A percentile compares a stretch with the other conserved stretches of the same genome.
These are phyloP conservation scores for Blastobotrys mokoenaii DNA, from an alignment of 805 yeast species.

Conservation along the genomic window DNA sequence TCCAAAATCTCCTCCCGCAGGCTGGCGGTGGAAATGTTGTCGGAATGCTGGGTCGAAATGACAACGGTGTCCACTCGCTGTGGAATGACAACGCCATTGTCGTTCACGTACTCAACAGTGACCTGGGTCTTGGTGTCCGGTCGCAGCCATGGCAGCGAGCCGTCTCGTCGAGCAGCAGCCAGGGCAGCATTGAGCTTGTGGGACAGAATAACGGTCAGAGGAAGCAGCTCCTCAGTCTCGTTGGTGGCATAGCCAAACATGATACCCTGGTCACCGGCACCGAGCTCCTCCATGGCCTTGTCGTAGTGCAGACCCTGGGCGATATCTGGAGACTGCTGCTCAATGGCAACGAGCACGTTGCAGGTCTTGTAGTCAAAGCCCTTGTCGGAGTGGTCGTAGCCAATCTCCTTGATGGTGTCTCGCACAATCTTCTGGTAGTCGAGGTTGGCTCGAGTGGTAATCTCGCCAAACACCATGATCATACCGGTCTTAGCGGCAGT, in stretches of 20 bases:
- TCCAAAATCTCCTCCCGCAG: constrained; percentile 69
- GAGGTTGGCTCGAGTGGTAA: constrained; percentile 90
- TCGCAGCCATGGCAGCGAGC: constrained; percentile 92
- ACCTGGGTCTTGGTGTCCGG: constrained; percentile 99
- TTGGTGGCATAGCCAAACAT: constrained; percentile 99
- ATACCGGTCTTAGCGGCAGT: constrained; percentile 99
- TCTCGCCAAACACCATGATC: constrained; percentile 99
- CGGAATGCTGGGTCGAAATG: constrained; percentile 97
- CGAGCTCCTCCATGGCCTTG: constrained; percentile 87
- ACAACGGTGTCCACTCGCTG: constrained; percentile 96
- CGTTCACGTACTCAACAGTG: constrained; percentile 91
- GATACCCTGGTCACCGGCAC: constrained; percentile 99
- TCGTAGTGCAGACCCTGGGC: constrained; percentile 99
- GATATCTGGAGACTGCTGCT: constrained; percentile 98
- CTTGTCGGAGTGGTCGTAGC: constrained; percentile 91
- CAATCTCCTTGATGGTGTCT: constrained; percentile 97
- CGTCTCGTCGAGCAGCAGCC: constrained; percentile 96
- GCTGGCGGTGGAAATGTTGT: constrained; percentile 87
- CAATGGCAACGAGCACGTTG: constrained; percentile 97
- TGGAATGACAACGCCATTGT: constrained; percentile 92
- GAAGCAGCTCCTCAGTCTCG: constrained; percentile 96
- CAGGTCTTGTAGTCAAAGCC: constrained; percentile 99
- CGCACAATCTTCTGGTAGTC: constrained; percentile 97
- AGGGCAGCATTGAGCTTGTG: constrained; percentile 95
- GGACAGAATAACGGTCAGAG: constrained; percentile 87